These are phyloP conservation scores for Cnidoscolus chayamansa DNA, from an alignment of 441 rosid species.

Conservation along the genomic window DNA sequence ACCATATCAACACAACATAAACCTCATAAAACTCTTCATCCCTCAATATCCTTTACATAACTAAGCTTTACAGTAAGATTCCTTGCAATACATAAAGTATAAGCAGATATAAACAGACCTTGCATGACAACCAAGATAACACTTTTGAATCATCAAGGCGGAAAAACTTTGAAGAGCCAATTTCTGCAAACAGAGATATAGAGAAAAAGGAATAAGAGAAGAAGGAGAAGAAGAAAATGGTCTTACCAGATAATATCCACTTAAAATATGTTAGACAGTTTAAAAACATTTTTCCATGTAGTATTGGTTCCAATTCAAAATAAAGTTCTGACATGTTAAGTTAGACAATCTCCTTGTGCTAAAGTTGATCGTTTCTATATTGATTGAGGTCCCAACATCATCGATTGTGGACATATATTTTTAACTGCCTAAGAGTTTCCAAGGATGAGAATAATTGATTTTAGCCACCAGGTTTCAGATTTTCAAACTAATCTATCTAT, in stretches of 20 bases:
- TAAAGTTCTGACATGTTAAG: neutral
- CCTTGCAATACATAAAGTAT: neutral
- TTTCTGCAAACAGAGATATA: constrained; percentile 40
- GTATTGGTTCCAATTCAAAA: neutral
- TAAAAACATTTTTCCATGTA: neutral
- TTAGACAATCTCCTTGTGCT: neutral
- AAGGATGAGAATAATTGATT: too few species aligned
- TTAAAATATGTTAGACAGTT: neutral
- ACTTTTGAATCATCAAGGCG: constrained; percentile 84
- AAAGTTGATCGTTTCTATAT: neutral
- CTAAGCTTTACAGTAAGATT: constrained; percentile 1
- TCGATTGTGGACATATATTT: neutral
- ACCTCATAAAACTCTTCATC: constrained; percentile 6
- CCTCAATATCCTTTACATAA: neutral
- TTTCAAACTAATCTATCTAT: too few species aligned
- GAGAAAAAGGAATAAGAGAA: constrained; percentile 1
- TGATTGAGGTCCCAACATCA: neutral
- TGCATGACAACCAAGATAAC: constrained; percentile 66
- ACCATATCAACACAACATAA: constrained; percentile 12
- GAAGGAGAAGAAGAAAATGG: neutral
- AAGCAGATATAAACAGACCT: constrained; percentile 46
- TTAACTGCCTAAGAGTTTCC: too few species aligned
- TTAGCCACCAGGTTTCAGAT: constrained; percentile 1
- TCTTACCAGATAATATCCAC: constrained; percentile 1
- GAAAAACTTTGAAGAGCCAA: constrained; percentile 71